Percentiles rank a stretch among this genome's conserved stretches.
Evolutionary conservation across 768 basidiomycete species (phyloP).

Genomic region (Sarcomyxa edulis): DNA sequence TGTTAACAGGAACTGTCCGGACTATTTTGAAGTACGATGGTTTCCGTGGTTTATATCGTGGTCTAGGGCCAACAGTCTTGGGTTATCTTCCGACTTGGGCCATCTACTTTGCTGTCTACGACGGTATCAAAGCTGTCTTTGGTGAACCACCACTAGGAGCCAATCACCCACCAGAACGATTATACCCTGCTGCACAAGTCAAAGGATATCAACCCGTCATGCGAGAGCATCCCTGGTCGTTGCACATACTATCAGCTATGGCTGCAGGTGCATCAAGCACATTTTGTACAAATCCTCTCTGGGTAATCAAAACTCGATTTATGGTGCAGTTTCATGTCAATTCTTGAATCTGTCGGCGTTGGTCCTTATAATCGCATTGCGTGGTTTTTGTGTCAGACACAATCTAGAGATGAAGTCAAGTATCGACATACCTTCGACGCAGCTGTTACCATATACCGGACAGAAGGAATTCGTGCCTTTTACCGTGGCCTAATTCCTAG

Average conservation of each 20-base stretch:
- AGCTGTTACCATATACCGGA: constrained; percentile 80
- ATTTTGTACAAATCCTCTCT: constrained; percentile 90
- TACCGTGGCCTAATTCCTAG: constrained; percentile 95
- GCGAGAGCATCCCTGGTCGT: constrained; percentile 78
- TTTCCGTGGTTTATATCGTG: constrained; percentile 87
- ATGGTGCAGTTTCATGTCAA: constrained; percentile 61
- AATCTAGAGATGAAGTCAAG: constrained; percentile 68
- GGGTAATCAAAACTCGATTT: constrained; percentile 99
- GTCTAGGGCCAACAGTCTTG: constrained; percentile 93
- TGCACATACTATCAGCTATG: constrained; percentile 96
- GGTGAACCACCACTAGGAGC: constrained; percentile 56
- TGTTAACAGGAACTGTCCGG: constrained; percentile 47
- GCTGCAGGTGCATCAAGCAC: constrained; percentile 91
- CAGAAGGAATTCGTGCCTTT: constrained; percentile 84
- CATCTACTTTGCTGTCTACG: constrained; percentile 97
- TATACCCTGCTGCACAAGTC: constrained; percentile 79
- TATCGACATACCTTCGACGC: constrained; percentile 92
- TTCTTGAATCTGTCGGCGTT: background rate
- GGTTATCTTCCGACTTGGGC: constrained; percentile 99
- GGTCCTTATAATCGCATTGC: constrained; percentile 10
- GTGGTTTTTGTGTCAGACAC: constrained; percentile 52
- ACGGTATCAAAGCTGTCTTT: constrained; percentile 84
- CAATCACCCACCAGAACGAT: constrained; percentile 31
- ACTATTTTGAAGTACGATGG: constrained; percentile 64
- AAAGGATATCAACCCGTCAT: constrained; percentile 82